Evolutionary conservation across 768 basidiomycete genomes (phyloP).

Genomic region (Collybia sordida): DNA sequence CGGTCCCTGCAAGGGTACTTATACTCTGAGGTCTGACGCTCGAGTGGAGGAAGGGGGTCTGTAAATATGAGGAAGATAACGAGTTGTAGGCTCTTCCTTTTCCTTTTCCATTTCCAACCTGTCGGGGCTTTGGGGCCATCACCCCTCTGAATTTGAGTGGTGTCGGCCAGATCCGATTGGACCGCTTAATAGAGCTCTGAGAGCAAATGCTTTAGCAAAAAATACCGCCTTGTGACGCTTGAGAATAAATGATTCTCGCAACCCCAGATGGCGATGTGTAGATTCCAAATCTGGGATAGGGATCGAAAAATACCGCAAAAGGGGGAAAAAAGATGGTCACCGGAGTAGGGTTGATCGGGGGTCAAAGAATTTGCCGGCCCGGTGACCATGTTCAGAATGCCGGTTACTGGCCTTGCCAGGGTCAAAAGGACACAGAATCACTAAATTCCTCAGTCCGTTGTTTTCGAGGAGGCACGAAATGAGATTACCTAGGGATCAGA

Average conservation of each 20-base stretch:
- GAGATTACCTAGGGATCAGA: neutral
- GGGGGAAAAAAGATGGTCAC: conserved; percentile 8
- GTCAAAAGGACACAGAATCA: too few species aligned
- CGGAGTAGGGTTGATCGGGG: conserved; percentile 15
- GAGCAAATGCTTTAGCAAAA: conserved; percentile 5
- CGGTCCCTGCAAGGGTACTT: conserved; percentile 8
- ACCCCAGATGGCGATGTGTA: conserved; percentile 5
- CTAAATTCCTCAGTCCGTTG: conserved; percentile 3
- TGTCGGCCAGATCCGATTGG: conserved; percentile 14
- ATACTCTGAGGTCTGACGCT: conserved; percentile 10
- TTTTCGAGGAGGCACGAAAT: neutral
- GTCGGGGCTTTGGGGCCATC: conserved; percentile 12
- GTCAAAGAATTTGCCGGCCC: conserved; percentile 21
- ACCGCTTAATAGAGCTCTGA: conserved; percentile 9
- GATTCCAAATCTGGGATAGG: conserved; percentile 6
- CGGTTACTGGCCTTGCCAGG: neutral
- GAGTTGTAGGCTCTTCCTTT: conserved; percentile 10
- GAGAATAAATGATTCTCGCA: conserved; percentile 7
- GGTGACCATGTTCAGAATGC: conserved; percentile 17
- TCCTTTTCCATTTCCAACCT: conserved; percentile 9
- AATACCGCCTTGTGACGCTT: conserved; percentile 11
- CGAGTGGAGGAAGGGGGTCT: conserved; percentile 9
- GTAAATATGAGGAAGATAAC: conserved; percentile 8
- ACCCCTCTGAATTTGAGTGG: conserved; percentile 8
- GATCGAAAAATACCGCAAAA: conserved; percentile 7